phyloP scores from a whole-genome alignment of 345 rosid genomes.

The Syzygium grande region DNA sequence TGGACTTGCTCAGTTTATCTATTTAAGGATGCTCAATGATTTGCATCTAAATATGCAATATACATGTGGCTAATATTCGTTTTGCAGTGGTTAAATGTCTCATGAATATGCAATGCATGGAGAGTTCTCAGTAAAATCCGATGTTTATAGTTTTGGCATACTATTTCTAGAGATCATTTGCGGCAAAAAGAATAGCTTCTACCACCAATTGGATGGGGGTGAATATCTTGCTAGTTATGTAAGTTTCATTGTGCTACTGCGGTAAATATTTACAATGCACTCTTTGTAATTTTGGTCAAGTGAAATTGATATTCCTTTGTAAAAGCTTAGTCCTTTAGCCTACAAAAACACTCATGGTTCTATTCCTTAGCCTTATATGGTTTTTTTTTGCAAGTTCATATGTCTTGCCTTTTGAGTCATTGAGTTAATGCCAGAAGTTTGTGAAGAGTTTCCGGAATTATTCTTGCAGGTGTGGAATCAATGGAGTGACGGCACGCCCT shows the following conservation, averaged over 20 bases:
- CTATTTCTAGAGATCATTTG: background rate
- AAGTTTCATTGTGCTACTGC: background rate
- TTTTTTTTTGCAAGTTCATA: background rate
- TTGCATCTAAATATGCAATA: background rate
- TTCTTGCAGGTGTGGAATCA: conserved; percentile 21
- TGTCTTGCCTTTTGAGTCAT: background rate
- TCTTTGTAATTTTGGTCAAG: background rate
- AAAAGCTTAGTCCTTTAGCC: background rate
- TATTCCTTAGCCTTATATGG: background rate
- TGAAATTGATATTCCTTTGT: background rate
- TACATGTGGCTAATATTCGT: background rate
- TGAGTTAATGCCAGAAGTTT: background rate
- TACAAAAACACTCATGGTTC: background rate
- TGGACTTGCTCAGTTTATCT: background rate
- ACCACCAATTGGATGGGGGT: background rate
- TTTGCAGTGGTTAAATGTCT: background rate
- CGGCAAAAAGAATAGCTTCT: background rate
- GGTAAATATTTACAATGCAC: background rate
- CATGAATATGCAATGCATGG: background rate
- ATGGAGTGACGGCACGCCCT: conserved; percentile 8
- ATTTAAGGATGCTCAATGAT: background rate
- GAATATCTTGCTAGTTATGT: conserved; percentile 1
- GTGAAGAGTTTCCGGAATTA: background rate
- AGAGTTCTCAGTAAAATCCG: background rate
- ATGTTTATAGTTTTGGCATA: background rate